A percentile compares a stretch with the other conserved stretches of the same genome.
Conservation (phyloP, 2,329 filamentous ascomycete genomes). For the Dendrostoma leiphaemia region DNA sequence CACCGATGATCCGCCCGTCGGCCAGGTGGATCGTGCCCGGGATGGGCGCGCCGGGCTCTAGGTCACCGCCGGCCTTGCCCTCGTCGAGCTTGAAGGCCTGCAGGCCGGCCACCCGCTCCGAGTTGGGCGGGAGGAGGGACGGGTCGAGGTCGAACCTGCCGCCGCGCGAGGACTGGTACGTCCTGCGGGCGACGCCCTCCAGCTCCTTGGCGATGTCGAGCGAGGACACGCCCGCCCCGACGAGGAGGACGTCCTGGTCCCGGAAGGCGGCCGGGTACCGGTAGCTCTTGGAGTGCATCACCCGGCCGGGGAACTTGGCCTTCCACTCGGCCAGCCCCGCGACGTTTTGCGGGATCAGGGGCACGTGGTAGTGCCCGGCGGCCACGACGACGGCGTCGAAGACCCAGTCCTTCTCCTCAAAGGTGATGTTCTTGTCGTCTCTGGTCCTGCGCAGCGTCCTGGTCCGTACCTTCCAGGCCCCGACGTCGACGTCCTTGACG, state of each 20-base stretch:
- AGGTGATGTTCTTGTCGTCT: constrained; percentile 17
- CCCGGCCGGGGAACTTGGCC: constrained; percentile 43
- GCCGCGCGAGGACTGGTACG: constrained; percentile 54
- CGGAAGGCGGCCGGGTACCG: constrained; percentile 57
- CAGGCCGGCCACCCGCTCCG: constrained; percentile 51
- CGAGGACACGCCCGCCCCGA: constrained; percentile 50
- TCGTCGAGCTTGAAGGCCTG: constrained; percentile 41
- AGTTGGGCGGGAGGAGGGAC: constrained; percentile 51
- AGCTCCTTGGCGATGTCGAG: constrained; percentile 42
- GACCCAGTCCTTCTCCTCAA: constrained; percentile 30
- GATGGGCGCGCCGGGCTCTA: constrained; percentile 32
- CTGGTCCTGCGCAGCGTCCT: constrained; percentile 36
- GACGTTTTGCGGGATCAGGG: constrained; percentile 59
- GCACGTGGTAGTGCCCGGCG: constrained; percentile 65
- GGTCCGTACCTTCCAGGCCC: constrained; percentile 51
- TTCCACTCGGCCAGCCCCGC: constrained; percentile 59
- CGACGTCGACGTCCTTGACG: constrained; percentile 12
- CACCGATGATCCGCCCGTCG: constrained; percentile 49
- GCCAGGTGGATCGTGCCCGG: constrained; percentile 50
- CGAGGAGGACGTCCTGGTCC: constrained; percentile 46
- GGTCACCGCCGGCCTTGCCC: constrained; percentile 11
- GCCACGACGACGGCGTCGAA: constrained; percentile 68
- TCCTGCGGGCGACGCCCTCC: constrained; percentile 32
- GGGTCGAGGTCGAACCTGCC: constrained; percentile 59
- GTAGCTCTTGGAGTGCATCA: constrained; percentile 73